These are phyloP conservation scores for Cucurbita ficifolia DNA, from an alignment of 306 rosid genomes.

Conservation along the genomic window DNA sequence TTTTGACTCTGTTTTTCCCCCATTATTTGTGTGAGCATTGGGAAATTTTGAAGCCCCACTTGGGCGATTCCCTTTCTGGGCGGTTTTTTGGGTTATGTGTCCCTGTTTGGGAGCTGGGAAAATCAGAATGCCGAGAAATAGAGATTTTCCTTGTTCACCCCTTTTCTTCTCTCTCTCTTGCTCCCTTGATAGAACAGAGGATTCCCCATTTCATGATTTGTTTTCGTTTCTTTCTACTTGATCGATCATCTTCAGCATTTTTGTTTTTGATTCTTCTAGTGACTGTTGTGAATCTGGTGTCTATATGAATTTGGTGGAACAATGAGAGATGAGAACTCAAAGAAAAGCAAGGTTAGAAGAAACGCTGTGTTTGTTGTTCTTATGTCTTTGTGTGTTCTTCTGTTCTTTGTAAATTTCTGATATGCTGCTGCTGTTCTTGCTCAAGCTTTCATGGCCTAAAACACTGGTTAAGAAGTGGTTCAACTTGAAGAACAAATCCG, in stretches of 20 bases:
- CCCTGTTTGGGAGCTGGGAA: slow-evolving; percentile 19
- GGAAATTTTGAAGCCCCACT: not conserved
- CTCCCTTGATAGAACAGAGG: slow-evolving; percentile 22
- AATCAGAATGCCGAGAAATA: slow-evolving; percentile 20
- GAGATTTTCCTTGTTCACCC: slow-evolving; percentile 18
- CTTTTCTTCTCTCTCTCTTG: slow-evolving; percentile 16
- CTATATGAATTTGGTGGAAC: slow-evolving; percentile 70
- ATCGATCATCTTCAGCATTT: not conserved
- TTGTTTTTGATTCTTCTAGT: not conserved
- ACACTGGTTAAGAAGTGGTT: slow-evolving; percentile 96
- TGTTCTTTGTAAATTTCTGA: slow-evolving; percentile 15
- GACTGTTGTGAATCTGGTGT: slow-evolving; percentile 11
- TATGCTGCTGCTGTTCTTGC: slow-evolving; percentile 11
- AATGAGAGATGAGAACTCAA: slow-evolving; percentile 94
- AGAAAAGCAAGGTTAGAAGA: slow-evolving; percentile 89
- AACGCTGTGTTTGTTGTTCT: slow-evolving; percentile 17
- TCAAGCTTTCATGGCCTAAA: slow-evolving; percentile 97
- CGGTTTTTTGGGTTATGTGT: not conserved
- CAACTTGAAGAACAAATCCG: slow-evolving; percentile 76
- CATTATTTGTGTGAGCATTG: slow-evolving; percentile 2
- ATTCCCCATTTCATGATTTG: slow-evolving; percentile 11
- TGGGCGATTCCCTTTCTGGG: slow-evolving; percentile 3
- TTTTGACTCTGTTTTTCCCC: not conserved
- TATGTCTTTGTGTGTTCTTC: slow-evolving; percentile 6
- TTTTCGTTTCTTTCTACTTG: slow-evolving; percentile 5